Percentiles rank a stretch among this genome's conserved stretches.
Evolutionary conservation across 345 rosid species (phyloP).

Genomic region (Linum usitatissimum): DNA sequence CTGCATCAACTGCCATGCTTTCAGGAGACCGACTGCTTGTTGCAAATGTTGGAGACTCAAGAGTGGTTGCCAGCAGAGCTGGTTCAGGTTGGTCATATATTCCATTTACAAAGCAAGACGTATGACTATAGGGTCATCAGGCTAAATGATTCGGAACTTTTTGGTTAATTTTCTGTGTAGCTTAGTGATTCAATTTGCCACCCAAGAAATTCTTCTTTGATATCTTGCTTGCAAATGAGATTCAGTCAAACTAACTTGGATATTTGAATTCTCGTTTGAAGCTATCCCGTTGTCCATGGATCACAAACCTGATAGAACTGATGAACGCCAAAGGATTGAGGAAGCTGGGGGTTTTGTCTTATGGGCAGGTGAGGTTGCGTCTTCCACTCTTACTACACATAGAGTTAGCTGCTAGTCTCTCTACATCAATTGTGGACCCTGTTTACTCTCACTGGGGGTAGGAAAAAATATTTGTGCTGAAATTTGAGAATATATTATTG

Average conservation of each 20-base stretch:
- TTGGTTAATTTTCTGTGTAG: too few relatives aligned
- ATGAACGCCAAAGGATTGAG: conserved; percentile 41
- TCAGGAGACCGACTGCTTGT: conserved; percentile 38
- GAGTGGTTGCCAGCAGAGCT: conserved; percentile 42
- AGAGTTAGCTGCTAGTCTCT: neutral
- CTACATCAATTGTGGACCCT: too few relatives aligned
- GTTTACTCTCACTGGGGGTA: too few relatives aligned
- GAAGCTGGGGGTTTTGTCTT: conserved; percentile 40
- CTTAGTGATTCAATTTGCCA: too few relatives aligned
- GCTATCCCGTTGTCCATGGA: conserved; percentile 34
- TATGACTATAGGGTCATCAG: neutral
- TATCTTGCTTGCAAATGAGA: neutral
- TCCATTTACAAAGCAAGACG: neutral
- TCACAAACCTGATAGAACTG: conserved; percentile 45
- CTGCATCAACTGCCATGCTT: conserved; percentile 45
- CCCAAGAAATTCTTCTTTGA: too few relatives aligned
- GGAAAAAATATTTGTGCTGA: too few relatives aligned
- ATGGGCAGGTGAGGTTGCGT: conserved; percentile 36
- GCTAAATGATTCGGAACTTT: too few relatives aligned
- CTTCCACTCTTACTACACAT: conserved; percentile 6
- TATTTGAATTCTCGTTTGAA: conserved; percentile 10
- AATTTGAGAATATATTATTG: too few relatives aligned
- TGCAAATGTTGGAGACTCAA: conserved; percentile 65
- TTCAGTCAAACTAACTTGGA: neutral
- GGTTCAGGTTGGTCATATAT: conserved; percentile 33